Evolutionary conservation across 2,329 filamentous ascomycete genomes (phyloP).

Genomic region (Piedraia hortae): DNA sequence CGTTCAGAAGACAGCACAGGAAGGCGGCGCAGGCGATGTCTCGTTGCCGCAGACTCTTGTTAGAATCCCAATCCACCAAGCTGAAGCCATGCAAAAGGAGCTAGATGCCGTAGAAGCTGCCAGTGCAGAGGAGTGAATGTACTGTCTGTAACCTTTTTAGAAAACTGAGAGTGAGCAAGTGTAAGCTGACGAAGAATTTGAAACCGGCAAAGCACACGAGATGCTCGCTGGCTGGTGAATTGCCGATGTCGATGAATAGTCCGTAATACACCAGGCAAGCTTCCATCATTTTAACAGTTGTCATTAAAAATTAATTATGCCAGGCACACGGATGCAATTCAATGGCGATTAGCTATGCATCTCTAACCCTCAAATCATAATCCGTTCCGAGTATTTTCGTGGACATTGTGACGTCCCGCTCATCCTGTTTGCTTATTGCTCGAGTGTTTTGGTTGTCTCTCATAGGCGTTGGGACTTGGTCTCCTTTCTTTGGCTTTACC

Average conservation of each 20-base stretch:
- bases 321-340: no score
- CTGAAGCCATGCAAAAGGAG: slow-evolving; percentile 8
- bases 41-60: slow-evolving; percentile 54
- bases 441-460: slow-evolving; percentile 36
- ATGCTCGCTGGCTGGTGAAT: no score
- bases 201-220: no score
- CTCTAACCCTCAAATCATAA: no score
- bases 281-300: no score
- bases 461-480: slow-evolving; percentile 58
- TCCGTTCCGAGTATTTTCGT: background rate
- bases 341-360: no score
- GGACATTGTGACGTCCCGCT: slow-evolving; percentile 1
- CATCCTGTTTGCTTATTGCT: slow-evolving; percentile 8
- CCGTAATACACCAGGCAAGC: no score
- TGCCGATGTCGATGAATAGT: no score
- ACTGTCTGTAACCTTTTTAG: no score
- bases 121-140: slow-evolving; percentile 1
- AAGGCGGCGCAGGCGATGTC: slow-evolving; percentile 16
- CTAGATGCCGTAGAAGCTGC: slow-evolving; percentile 4
- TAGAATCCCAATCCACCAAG: slow-evolving; percentile 55
- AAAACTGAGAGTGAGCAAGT: no score
- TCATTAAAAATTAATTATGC: no score
- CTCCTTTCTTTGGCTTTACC: slow-evolving; percentile 19
- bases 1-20: slow-evolving; percentile 44
- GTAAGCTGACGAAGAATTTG: no score